A percentile compares a stretch with the other conserved stretches of the same genome.
phyloP scores from a whole-genome alignment of 768 basidiomycete species.

The Porpolomopsis calyptriformis region DNA sequence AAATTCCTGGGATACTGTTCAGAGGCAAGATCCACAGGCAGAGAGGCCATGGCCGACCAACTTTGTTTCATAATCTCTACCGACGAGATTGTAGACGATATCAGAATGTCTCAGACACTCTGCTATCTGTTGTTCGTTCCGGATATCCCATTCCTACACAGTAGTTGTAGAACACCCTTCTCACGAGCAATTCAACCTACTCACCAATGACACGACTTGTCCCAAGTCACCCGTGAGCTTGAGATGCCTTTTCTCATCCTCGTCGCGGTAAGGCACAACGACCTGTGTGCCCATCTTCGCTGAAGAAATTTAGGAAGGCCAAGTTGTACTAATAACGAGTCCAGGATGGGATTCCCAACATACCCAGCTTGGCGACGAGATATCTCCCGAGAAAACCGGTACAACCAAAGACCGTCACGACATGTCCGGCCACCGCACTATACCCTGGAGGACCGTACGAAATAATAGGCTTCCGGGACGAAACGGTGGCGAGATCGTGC shows the following conservation, averaged over 20 bases:
- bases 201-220: slow-evolving; percentile 89
- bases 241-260: slow-evolving; percentile 83
- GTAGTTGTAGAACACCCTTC: slow-evolving; percentile 6
- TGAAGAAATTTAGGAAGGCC: slow-evolving; percentile 18
- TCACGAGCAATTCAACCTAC: slow-evolving; percentile 12
- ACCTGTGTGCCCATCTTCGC: slow-evolving; percentile 91
- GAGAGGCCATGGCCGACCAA: slow-evolving; percentile 24
- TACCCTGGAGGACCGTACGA: slow-evolving; percentile 73
- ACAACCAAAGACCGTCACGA: slow-evolving; percentile 93
- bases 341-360: slow-evolving; percentile 15
- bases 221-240: slow-evolving; percentile 95
- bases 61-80: slow-evolving; percentile 94
- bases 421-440: slow-evolving; percentile 81
- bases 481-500: slow-evolving; percentile 60
- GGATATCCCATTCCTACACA: slow-evolving; percentile 86
- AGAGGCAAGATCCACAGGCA: neutral
- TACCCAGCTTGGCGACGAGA: slow-evolving; percentile 87
- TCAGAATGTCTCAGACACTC: slow-evolving; percentile 94
- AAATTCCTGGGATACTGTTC: slow-evolving; percentile 59
- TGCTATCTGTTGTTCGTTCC: slow-evolving; percentile 81
- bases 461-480: slow-evolving; percentile 55
- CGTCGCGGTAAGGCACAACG: slow-evolving; percentile 88
- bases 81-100: slow-evolving; percentile 92
- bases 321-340: slow-evolving; percentile 2
- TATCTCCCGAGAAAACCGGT: slow-evolving; percentile 95